Percentiles rank a stretch among this genome's conserved stretches.
phyloP scores from a whole-genome alignment of 2,329 filamentous ascomycete species.

The Neurospora crassa region DNA sequence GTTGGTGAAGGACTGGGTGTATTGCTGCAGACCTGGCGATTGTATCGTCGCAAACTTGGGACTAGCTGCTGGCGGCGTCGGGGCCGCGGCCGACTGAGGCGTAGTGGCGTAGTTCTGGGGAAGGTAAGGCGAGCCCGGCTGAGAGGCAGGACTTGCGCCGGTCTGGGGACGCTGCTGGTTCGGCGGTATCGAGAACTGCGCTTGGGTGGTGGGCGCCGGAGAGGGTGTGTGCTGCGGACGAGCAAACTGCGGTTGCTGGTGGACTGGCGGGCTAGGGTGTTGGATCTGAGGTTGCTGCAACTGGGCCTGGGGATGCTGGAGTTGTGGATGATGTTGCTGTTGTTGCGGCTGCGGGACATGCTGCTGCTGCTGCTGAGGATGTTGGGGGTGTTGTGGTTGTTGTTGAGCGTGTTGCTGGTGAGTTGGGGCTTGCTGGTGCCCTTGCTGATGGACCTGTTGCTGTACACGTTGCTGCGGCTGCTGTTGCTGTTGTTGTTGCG shows the following conservation, averaged over 20 bases:
- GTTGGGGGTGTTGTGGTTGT: neutral
- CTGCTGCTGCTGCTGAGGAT: neutral
- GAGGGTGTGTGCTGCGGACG: conserved; percentile 53
- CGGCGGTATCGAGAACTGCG: conserved; percentile 50
- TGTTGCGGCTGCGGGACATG: neutral
- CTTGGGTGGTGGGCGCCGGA: conserved; percentile 42
- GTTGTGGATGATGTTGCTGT: neutral
- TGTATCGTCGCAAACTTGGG: conserved; percentile 28
- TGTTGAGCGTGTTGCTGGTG: neutral
- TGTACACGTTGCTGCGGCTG: neutral
- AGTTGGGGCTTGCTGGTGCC: neutral
- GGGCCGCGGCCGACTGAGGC: conserved; percentile 7
- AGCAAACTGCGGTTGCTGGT: conserved; percentile 46
- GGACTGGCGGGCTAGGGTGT: conserved; percentile 21
- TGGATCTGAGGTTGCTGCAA: conserved; percentile 17
- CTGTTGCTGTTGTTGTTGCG: neutral
- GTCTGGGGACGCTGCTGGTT: conserved; percentile 60
- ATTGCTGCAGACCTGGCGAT: conserved; percentile 18
- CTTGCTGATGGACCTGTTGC: neutral
- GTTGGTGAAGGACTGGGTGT: conserved; percentile 15
- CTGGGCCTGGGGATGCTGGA: conserved; percentile 2
- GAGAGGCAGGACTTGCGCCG: conserved; percentile 56
- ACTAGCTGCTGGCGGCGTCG: conserved; percentile 20
- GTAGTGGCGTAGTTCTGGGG: conserved; percentile 25
- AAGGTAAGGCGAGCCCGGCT: conserved; percentile 54